These are phyloP conservation scores for Patellaria atrata DNA, from an alignment of 495 filamentous ascomycete genomes.

Conservation along the genomic window DNA sequence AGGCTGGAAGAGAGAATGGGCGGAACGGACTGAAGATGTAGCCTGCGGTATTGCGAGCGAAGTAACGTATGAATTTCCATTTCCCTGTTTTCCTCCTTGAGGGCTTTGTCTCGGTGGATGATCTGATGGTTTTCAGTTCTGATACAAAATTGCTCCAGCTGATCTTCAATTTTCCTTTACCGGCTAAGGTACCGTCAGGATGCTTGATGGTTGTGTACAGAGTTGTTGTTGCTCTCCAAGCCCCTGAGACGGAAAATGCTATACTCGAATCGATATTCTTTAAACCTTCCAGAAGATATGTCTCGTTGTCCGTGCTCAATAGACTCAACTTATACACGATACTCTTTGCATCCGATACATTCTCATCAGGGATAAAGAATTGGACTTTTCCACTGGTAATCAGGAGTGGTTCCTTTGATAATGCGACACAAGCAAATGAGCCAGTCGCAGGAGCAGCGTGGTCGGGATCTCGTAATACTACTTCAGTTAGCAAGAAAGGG, in stretches of 20 bases:
- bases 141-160: slow-evolving; percentile 38
- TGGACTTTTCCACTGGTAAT: slow-evolving; percentile 43
- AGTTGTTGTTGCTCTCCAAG: slow-evolving; percentile 50
- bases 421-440: slow-evolving; percentile 41
- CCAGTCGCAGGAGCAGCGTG: slow-evolving; percentile 45
- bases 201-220: slow-evolving; percentile 40
- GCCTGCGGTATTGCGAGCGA: slow-evolving; percentile 37
- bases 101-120: neutral
- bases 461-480: slow-evolving; percentile 29
- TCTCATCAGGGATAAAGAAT: slow-evolving; percentile 39
- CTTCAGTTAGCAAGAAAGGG: no score
- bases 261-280: slow-evolving; percentile 48
- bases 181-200: slow-evolving; percentile 33
- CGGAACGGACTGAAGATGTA: slow-evolving; percentile 43
- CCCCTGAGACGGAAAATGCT: slow-evolving; percentile 35
- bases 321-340: slow-evolving; percentile 49
- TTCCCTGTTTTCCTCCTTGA: slow-evolving; percentile 1
- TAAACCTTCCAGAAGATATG: slow-evolving; percentile 44
- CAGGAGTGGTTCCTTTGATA: slow-evolving; percentile 45
- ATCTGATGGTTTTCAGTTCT: slow-evolving; percentile 41
- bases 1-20: slow-evolving; percentile 38
- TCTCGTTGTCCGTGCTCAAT: slow-evolving; percentile 34
- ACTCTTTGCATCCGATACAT: slow-evolving; percentile 41
- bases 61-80: slow-evolving; percentile 27
- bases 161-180: slow-evolving; percentile 46